Evolutionary conservation across 2,329 filamentous ascomycete genomes (phyloP).

Genomic region (Pseudogymnoascus sp.): DNA sequence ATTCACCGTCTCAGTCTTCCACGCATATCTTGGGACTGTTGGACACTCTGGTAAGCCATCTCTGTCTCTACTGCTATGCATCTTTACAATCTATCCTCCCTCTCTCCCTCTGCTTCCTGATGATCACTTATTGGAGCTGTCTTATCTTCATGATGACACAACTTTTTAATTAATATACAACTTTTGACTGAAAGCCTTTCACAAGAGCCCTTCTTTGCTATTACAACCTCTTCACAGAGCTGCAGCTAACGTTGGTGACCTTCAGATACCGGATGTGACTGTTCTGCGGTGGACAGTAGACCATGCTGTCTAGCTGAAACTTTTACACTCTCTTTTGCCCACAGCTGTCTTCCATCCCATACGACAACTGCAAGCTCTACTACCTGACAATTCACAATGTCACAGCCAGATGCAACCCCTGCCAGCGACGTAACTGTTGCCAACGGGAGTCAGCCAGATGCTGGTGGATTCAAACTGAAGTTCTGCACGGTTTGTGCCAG

Average conservation of each 20-base stretch:
- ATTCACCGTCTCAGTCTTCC: neutral
- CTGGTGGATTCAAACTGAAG: constrained; percentile 72
- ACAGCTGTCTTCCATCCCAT: neutral
- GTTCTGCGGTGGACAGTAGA: constrained; percentile 9
- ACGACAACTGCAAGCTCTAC: constrained; percentile 1
- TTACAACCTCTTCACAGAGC: constrained; percentile 2
- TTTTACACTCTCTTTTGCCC: neutral
- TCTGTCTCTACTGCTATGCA: neutral
- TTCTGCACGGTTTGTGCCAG: constrained; percentile 99
- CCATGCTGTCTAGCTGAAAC: constrained; percentile 7
- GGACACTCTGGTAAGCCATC: neutral
- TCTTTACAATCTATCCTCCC: neutral
- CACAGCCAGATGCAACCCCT: constrained; percentile 17
- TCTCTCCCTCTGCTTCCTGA: neutral
- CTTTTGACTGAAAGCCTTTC: constrained; percentile 19
- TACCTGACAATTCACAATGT: neutral
- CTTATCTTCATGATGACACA: constrained; percentile 30
- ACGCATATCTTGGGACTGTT: neutral
- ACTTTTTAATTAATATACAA: constrained; percentile 26
- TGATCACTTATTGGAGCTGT: constrained; percentile 35
- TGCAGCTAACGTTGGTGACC: constrained; percentile 8
- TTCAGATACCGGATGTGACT: constrained; percentile 5
- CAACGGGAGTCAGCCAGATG: constrained; percentile 24
- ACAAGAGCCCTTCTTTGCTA: neutral
- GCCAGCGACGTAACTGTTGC: constrained; percentile 14